Evolutionary conservation across 176 grass and related monocot species (phyloP).

Genomic region (Leersia perrieri): DNA sequence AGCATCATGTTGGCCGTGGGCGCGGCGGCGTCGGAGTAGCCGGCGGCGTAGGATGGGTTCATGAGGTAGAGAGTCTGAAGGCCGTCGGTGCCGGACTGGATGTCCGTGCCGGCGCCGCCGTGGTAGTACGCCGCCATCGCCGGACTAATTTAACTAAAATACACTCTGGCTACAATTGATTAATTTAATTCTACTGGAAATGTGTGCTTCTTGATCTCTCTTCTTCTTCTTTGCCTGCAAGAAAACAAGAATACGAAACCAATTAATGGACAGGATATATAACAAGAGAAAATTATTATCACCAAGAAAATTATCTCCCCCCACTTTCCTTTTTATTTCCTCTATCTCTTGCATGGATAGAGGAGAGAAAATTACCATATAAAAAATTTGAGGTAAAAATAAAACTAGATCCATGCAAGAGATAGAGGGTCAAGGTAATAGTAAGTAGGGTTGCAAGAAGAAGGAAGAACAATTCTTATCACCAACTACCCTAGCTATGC

Average conservation of each 20-base stretch:
- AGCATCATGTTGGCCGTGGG: slow-evolving; percentile 85
- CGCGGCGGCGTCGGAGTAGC: slow-evolving; percentile 49
- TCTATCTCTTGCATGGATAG: too few relatives aligned
- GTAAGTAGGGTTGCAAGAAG: not conserved
- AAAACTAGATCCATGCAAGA: slow-evolving; percentile 34
- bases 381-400: slow-evolving; percentile 13
- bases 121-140: slow-evolving; percentile 92
- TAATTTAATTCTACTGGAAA: slow-evolving; percentile 18
- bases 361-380: slow-evolving; percentile 6
- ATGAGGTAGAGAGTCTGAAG: slow-evolving; percentile 96
- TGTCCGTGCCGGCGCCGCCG: slow-evolving; percentile 61
- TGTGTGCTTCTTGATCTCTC: not conserved
- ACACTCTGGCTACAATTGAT: not conserved
- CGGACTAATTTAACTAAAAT: too few relatives aligned
- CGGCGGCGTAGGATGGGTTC: slow-evolving; percentile 73
- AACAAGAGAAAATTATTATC: not conserved
- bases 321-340: too few relatives aligned
- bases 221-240: slow-evolving; percentile 25
- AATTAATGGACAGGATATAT: not conserved
- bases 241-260: not conserved
- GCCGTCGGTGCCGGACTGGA: slow-evolving; percentile 66
- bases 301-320: too few relatives aligned
- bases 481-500: slow-evolving; percentile 15
- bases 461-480: slow-evolving; percentile 24
- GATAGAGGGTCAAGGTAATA: slow-evolving; percentile 14